phyloP scores from a whole-genome alignment of 2,329 filamentous ascomycete species.

The Exserohilum turcica region DNA sequence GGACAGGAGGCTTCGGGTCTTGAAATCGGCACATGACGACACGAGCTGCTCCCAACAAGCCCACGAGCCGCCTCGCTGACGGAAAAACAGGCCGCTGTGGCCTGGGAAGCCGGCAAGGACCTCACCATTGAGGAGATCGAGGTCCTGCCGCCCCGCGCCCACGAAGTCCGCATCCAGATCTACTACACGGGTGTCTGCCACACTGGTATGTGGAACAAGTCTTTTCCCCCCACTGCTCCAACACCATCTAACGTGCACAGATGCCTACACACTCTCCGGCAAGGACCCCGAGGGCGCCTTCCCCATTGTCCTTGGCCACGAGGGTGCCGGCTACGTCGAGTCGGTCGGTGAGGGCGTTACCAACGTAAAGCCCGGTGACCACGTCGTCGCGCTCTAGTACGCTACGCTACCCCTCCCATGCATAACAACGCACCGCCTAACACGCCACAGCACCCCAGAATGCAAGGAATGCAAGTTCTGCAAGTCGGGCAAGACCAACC shows the following conservation, averaged over 20 bases:
- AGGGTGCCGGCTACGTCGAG: slow-evolving; percentile 52
- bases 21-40: not conserved
- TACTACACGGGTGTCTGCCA: slow-evolving; percentile 99
- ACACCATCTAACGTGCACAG: slow-evolving; percentile 19
- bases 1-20: slow-evolving; percentile 1
- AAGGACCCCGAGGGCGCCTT: slow-evolving; percentile 85
- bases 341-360: slow-evolving; percentile 88
- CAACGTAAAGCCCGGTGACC: slow-evolving; percentile 89
- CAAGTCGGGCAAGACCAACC: slow-evolving; percentile 98
- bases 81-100: slow-evolving; percentile 75
- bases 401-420: slow-evolving; percentile 8
- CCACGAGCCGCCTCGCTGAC: slow-evolving; percentile 21
- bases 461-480: slow-evolving; percentile 99
- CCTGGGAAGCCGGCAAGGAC: slow-evolving; percentile 94
- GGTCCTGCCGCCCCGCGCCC: slow-evolving; percentile 82
- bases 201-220: slow-evolving; percentile 68
- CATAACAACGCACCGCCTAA: slow-evolving; percentile 19
- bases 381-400: slow-evolving; percentile 64
- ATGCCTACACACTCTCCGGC: slow-evolving; percentile 70
- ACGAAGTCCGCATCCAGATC: slow-evolving; percentile 96
- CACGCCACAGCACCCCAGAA: slow-evolving; percentile 77
- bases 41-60: not conserved
- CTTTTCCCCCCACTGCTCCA: not conserved
- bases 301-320: slow-evolving; percentile 51
- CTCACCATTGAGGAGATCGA: slow-evolving; percentile 90